A percentile compares a stretch with the other conserved stretches of the same genome.
Evolutionary conservation across 1,139 yeast genomes (phyloP).

Genomic region (Scheffersomyces quercinus): DNA sequence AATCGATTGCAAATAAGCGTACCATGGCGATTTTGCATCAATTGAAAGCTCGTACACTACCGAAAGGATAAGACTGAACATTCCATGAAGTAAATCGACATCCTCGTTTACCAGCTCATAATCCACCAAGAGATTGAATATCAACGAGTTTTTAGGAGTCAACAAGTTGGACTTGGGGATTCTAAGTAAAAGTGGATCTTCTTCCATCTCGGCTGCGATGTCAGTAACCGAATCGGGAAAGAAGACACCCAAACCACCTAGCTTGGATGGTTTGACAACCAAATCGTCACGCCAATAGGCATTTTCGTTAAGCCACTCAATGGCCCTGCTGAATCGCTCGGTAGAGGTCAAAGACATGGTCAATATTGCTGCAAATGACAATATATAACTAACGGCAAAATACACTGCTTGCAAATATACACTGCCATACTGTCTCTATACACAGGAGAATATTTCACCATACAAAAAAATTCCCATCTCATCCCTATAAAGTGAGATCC

Average conservation of each 20-base stretch:
- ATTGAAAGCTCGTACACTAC: slow-evolving; percentile 64
- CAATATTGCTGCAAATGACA: not conserved
- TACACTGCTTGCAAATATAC: too few relatives aligned
- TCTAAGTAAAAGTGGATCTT: slow-evolving; percentile 36
- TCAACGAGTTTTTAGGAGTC: slow-evolving; percentile 59
- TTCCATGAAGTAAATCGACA: slow-evolving; percentile 49
- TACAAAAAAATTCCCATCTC: not conserved
- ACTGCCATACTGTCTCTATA: too few relatives aligned
- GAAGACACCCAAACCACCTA: slow-evolving; percentile 80
- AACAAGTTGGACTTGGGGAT: slow-evolving; percentile 56
- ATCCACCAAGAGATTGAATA: slow-evolving; percentile 69
- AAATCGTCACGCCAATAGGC: slow-evolving; percentile 52
- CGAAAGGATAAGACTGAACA: slow-evolving; percentile 66
- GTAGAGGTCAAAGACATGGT: slow-evolving; percentile 15
- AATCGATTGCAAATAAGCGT: slow-evolving; percentile 58
- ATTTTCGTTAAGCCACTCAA: slow-evolving; percentile 52
- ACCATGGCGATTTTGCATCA: slow-evolving; percentile 74
- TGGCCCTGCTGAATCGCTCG: slow-evolving; percentile 7
- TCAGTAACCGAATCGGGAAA: slow-evolving; percentile 30
- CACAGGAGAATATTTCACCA: too few relatives aligned
- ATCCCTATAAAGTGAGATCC: slow-evolving; percentile 3
- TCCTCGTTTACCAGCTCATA: slow-evolving; percentile 28
- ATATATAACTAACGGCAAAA: too few relatives aligned
- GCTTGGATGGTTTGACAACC: slow-evolving; percentile 45
- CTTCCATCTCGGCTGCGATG: slow-evolving; percentile 27